Conservation (phyloP, 2,329 filamentous ascomycete species). For the Graphilbum ipis-grandicollis region DNA sequence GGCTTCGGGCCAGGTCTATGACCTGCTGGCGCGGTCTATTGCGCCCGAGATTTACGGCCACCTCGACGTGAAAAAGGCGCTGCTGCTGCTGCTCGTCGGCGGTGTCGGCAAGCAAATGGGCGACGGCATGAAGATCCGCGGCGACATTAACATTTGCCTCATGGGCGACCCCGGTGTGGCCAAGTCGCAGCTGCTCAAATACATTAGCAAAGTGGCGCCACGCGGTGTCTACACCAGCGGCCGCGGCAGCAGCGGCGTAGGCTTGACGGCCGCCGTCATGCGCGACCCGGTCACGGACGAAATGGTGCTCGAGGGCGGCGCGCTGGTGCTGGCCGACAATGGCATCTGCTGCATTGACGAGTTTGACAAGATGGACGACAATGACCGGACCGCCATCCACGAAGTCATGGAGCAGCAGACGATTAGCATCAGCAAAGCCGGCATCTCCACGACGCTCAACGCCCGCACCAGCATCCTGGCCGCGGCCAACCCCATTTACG, state of each 20-base stretch:
- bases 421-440: conserved; percentile 65
- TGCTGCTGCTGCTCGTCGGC: conserved; percentile 86
- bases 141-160: conserved; percentile 94
- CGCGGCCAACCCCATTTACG: conserved; percentile 92
- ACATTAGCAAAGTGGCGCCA: conserved; percentile 94
- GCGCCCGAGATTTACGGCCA: conserved; percentile 96
- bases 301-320: conserved; percentile 69
- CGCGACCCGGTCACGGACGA: conserved; percentile 69
- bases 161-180: conserved; percentile 99
- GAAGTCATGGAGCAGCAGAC: conserved; percentile 84
- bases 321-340: conserved; percentile 64
- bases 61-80: conserved; percentile 91
- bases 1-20: conserved; percentile 80
- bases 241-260: conserved; percentile 64
- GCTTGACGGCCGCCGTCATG: conserved; percentile 71
- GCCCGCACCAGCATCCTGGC: conserved; percentile 90
- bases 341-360: conserved; percentile 78
- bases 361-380: conserved; percentile 82
- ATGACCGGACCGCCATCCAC: conserved; percentile 67
- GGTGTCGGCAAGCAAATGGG: conserved; percentile 94
- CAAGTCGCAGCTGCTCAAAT: conserved; percentile 95
- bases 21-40: conserved; percentile 88
- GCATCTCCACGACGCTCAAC: conserved; percentile 65
- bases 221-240: conserved; percentile 76
- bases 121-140: conserved; percentile 96